These are phyloP conservation scores for Chlamydomonas sphaeroides DNA, from an alignment of 139 green algal species.

Conservation along the genomic window DNA sequence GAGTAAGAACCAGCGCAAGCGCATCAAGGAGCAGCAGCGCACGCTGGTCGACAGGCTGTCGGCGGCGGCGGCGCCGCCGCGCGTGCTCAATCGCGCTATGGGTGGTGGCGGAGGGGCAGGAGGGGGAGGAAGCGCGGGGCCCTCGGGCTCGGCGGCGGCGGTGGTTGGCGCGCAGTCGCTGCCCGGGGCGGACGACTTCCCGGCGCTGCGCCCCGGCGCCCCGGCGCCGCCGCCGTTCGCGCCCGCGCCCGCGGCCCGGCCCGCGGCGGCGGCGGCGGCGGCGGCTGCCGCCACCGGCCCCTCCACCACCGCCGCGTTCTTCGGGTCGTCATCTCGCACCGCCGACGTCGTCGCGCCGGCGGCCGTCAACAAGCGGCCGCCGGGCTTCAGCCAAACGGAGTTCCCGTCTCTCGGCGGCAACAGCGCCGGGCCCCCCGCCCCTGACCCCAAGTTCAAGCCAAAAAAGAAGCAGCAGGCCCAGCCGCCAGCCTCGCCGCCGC, in stretches of 20 bases:
- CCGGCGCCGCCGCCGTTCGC: not conserved
- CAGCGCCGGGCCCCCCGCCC: too few species aligned
- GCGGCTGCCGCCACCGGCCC: not conserved
- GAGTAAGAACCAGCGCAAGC: conserved; percentile 44
- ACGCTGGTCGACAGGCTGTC: conserved; percentile 53
- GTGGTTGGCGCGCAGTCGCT: not conserved
- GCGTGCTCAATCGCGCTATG: conserved; percentile 44
- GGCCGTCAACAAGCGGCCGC: not conserved
- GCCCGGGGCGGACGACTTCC: not conserved
- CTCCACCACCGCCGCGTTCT: not conserved
- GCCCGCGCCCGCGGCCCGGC: not conserved
- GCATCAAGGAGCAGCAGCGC: conserved; percentile 27
- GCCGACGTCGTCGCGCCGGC: conserved; percentile 11
- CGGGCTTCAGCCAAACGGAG: conserved; percentile 19
- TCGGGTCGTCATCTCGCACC: not conserved
- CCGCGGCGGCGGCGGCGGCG: not conserved
- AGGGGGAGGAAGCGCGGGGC: not conserved
- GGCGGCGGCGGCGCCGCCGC: conserved; percentile 37
- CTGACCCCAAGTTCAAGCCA: too few species aligned
- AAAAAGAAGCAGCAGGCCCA: too few species aligned
- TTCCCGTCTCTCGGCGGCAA: conserved; percentile 51
- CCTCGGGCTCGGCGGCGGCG: not conserved
- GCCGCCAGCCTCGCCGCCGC: not conserved
- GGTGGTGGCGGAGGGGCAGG: not conserved
- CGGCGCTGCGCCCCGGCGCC: not conserved